A percentile compares a stretch with the other conserved stretches of the same genome.
phyloP scores from a whole-genome alignment of 73 alveolate species.

The Uronychia binucleata region DNA sequence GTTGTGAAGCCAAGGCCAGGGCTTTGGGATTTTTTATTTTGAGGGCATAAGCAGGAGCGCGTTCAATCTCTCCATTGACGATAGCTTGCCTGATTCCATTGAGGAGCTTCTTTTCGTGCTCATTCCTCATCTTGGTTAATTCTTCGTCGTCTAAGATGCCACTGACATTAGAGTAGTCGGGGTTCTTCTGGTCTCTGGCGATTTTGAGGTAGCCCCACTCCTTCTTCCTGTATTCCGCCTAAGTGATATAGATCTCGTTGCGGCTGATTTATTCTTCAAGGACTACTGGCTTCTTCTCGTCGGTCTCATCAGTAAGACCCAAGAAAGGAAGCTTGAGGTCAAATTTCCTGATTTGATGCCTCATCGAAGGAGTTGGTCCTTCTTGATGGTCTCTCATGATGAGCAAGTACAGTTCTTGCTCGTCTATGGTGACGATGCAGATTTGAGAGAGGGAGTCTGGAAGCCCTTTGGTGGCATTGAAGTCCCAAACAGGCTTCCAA shows the following conservation, averaged over 20 bases:
- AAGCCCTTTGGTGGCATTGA: not conserved
- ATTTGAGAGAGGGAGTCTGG: not conserved
- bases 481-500: not conserved
- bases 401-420: not conserved
- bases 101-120: not conserved
- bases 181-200: not conserved
- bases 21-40: not conserved
- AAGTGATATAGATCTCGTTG: not conserved
- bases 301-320: not conserved
- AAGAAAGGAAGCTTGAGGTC: not conserved
- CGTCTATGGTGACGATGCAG: conserved; percentile 1
- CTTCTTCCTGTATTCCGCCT: not conserved
- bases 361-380: not conserved
- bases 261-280: not conserved
- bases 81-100: not conserved
- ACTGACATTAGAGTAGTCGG: not conserved
- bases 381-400: not conserved
- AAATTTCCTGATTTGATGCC: not conserved
- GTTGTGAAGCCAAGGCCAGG: not conserved
- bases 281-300: not conserved
- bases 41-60: not conserved
- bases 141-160: not conserved
- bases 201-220: not conserved
- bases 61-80: not conserved
- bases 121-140: not conserved